Evolutionary conservation across 192 early-diverging fungal genomes (phyloP), one percentile per base, ranked within the genome.

Genomic region (Pilaira anomala): DNA sequence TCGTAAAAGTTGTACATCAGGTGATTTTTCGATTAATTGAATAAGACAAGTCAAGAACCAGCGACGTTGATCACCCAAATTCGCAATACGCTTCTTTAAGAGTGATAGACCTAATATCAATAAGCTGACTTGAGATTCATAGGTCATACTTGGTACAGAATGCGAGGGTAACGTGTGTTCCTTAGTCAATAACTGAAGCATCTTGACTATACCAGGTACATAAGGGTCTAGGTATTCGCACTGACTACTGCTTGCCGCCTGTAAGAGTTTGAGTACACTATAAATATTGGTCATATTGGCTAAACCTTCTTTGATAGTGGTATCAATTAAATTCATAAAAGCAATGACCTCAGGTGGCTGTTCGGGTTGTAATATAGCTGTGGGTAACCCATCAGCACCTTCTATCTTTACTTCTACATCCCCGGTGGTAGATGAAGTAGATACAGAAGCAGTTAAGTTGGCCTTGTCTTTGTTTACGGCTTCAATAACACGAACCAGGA

Each of bases 21-120:
- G 85, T 11, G 91, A 86, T 51, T 89, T 84, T 63, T 96, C 93
- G 57, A 96, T 86, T 12, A 99, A 76, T 63, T 90, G 88, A 19
- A 86, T 85, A 9, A 99, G 72, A 30, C 82, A 81, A 5, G 87
- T 85, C 30, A 97, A 74, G 75, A 92, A 97, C 74, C 82, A 80
- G 65, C 89, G 87, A 7, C 96, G 87, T 49, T 91, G 86, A 56
- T 99, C 98, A 42, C 86, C 91, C 18, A 92, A 72, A 29, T 83
- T 77, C 6, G 87, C 78, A 30, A 93, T 83, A 33, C 89, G 77
- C 53, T 76, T 63, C 51, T 81, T 81, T 50, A 84, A 60, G 18
- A 85, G 51, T 42, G 77, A 76, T 16, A 85, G 53, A 19, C 79
- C 78, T 26, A 82, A 73, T 18, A 82, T 81, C 12, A 85, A 62